phyloP scores from a whole-genome alignment of 306 rosid genomes.

The Citrullus amarus region DNA sequence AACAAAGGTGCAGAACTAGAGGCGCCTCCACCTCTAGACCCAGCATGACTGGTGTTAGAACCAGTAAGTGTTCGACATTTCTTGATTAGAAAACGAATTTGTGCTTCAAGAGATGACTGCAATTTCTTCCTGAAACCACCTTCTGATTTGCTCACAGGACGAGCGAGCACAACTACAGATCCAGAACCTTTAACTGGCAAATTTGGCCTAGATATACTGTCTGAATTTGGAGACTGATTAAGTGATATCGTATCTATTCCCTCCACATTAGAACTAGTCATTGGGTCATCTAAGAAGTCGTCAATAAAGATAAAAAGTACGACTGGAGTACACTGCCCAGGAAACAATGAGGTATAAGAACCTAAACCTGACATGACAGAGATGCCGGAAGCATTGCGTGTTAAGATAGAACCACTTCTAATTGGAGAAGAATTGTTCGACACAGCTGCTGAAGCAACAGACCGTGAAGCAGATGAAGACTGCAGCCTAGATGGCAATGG shows the following conservation, averaged over 20 bases:
- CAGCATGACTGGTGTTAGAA: slow-evolving; percentile 52
- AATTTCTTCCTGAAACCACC: slow-evolving; percentile 73
- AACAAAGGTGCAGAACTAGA: slow-evolving; percentile 53
- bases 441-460: slow-evolving; percentile 19
- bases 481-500: slow-evolving; percentile 36
- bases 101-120: slow-evolving; percentile 78
- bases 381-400: slow-evolving; percentile 48
- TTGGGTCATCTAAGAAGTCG: slow-evolving; percentile 49
- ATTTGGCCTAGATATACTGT: slow-evolving; percentile 35
- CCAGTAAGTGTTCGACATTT: slow-evolving; percentile 61
- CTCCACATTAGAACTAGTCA: slow-evolving; percentile 40
- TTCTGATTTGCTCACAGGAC: slow-evolving; percentile 71
- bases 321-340: slow-evolving; percentile 91
- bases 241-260: slow-evolving; percentile 42
- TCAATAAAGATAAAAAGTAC: slow-evolving; percentile 62
- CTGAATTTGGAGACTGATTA: slow-evolving; percentile 44
- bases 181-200: slow-evolving; percentile 63
- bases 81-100: slow-evolving; percentile 71
- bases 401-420: slow-evolving; percentile 48
- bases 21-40: slow-evolving; percentile 44
- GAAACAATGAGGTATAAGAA: slow-evolving; percentile 83
- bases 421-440: slow-evolving; percentile 53
- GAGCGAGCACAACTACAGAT: slow-evolving; percentile 80
- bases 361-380: slow-evolving; percentile 85
- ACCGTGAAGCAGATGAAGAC: slow-evolving; percentile 36